Percentiles rank a stretch among this genome's conserved stretches.
Conservation (phyloP, 257 asterid species). For the Lycium ferocissimum region DNA sequence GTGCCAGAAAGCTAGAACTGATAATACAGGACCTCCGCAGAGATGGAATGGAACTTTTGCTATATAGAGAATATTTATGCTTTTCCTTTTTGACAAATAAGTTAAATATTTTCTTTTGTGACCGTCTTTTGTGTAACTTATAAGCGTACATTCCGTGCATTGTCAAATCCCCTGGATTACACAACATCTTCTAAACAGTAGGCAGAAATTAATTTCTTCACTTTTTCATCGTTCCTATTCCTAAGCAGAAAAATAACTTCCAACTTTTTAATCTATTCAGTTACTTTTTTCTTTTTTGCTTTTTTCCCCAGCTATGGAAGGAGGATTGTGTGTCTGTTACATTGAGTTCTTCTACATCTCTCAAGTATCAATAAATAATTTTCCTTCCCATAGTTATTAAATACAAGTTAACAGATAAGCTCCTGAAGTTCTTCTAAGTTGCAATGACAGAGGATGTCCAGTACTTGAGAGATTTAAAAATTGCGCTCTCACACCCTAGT, state of each 20-base stretch:
- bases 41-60: conserved; percentile 12
- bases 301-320: not conserved
- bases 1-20: not conserved
- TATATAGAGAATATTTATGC: not conserved
- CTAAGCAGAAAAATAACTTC: conserved; percentile 7
- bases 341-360: not conserved
- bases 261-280: not conserved
- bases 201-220: not conserved
- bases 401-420: not conserved
- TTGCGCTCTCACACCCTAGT: not conserved
- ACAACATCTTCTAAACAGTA: not conserved
- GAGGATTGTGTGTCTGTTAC: not conserved
- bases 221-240: not conserved
- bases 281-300: not conserved
- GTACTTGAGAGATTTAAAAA: not conserved
- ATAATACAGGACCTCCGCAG: not conserved
- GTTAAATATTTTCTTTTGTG: conserved; percentile 14
- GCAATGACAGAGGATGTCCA: not conserved
- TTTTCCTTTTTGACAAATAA: not conserved
- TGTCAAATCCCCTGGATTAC: not conserved
- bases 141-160: not conserved
- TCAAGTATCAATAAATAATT: not conserved
- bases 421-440: not conserved
- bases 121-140: not conserved
- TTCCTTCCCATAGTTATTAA: not conserved